Conservation (phyloP, 768 basidiomycete species). For the Tulasnella sp. region DNA sequence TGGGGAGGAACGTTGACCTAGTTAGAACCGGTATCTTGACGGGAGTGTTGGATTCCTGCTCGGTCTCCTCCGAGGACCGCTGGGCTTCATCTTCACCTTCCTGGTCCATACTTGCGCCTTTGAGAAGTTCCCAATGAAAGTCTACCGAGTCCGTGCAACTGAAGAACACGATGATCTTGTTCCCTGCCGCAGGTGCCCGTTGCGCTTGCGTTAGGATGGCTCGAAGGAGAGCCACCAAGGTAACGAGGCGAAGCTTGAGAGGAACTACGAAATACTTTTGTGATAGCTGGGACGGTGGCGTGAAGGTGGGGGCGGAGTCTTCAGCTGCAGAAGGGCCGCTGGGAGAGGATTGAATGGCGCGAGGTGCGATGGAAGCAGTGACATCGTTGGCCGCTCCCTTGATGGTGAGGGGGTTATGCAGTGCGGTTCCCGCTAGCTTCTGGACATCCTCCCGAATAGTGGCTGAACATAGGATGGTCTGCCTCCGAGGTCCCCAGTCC, state of each 20-base stretch:
- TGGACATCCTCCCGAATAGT: constrained; percentile 94
- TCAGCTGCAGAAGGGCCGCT: background rate
- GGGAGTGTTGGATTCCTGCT: constrained; percentile 20
- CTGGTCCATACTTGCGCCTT: constrained; percentile 54
- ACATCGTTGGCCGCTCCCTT: constrained; percentile 36
- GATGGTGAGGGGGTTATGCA: constrained; percentile 72
- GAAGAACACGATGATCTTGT: constrained; percentile 87
- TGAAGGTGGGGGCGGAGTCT: constrained; percentile 43
- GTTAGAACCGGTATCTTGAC: constrained; percentile 37
- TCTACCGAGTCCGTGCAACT: constrained; percentile 98
- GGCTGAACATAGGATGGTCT: constrained; percentile 91
- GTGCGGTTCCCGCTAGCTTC: constrained; percentile 73
- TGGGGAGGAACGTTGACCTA: constrained; percentile 66
- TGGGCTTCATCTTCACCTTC: constrained; percentile 15
- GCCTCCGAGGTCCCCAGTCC: constrained; percentile 67
- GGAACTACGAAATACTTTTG: constrained; percentile 89
- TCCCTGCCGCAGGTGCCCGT: constrained; percentile 25
- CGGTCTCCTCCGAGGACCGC: constrained; percentile 17
- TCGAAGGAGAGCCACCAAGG: constrained; percentile 76
- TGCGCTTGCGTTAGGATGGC: constrained; percentile 54
- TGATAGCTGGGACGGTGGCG: constrained; percentile 83
- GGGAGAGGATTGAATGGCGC: background rate
- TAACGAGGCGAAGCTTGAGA: constrained; percentile 86
- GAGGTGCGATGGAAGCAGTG: background rate
- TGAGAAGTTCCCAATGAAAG: constrained; percentile 84